Base-by-base conservation (phyloP, 129 eudicot genomes). In the Cynara cardunculus region DNA sequence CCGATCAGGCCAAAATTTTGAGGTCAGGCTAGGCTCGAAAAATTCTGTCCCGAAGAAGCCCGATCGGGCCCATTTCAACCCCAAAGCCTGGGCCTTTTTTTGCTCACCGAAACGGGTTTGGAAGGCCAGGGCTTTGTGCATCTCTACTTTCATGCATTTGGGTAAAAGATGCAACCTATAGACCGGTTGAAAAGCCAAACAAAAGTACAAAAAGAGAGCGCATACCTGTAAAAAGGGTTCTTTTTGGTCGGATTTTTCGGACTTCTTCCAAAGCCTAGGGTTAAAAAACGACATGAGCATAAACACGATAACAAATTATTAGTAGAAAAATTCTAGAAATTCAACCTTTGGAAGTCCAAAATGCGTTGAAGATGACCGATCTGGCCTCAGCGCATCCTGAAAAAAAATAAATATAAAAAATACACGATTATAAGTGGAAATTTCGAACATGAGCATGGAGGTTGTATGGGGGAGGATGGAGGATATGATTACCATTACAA, bases 311-410 rank as follows among this genome's bases (percentile, higher is more conserved):
- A 25, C 39, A 75, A 18, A 35, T 10, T 28, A 67, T 16, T 78
- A 69, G 28, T 16, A 62, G 13, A 4, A 27, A 31, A 37, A 27
- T 30, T 56, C 6, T 34, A 26, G 7, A 76, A 73, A 73, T 28
- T 62, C 39, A 75, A 93, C 98, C 90, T 83, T 83, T 68, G 99
- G 99, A 88, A 96, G 99, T 79, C 98, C 99, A 80, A 96, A 96
- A 86, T 96, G 99, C 12, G 99, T 96, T 49, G 97, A 74, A 81
- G 99, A 90, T 74, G 98, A 96, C 59, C 97, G 89, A 76, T 89
- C 97, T 69, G 98, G 99, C 78, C 98, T 90, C 84, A 92, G 39
- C 24, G 98, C 99, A 83, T 96, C 99, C 97, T 96, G 81, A 24
- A 83, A 76, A 82, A 46, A 61, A 13, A 68, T 3, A 11, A 53